Conservation (phyloP, 2,329 filamentous ascomycete species). For the Dothideomycetes sp. region DNA sequence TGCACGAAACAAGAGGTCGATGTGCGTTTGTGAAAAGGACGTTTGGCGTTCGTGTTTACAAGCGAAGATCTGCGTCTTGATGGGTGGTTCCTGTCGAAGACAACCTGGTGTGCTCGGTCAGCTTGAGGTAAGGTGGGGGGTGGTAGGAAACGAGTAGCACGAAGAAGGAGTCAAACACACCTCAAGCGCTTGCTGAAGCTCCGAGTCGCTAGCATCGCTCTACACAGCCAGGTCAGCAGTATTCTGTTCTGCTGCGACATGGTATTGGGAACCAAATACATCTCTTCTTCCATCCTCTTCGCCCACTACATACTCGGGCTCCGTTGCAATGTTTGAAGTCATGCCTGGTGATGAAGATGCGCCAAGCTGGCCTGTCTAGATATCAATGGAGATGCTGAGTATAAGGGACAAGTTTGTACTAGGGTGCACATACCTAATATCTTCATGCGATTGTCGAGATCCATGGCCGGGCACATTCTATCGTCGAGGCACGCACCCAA, state of each 20-base stretch:
- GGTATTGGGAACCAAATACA: neutral
- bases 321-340: neutral
- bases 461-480: no score
- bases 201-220: constrained; percentile 22
- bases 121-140: neutral
- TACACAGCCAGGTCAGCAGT: neutral
- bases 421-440: no score
- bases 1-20: constrained; percentile 52
- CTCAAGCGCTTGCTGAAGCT: constrained; percentile 29
- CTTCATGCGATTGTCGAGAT: no score
- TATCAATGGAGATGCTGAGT: no score
- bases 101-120: constrained; percentile 32
- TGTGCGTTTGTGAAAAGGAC: constrained; percentile 24
- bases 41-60: constrained; percentile 30
- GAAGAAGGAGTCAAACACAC: constrained; percentile 21
- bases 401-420: no score
- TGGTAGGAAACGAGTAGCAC: constrained; percentile 4
- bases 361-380: no score
- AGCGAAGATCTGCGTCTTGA: constrained; percentile 52
- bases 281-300: neutral
- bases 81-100: constrained; percentile 41
- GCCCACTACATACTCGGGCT: neutral
- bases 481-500: no score
- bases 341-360: neutral
- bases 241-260: no score